phyloP scores from a whole-genome alignment of 2,329 filamentous ascomycete genomes.

The Exutisphaerella laricina region DNA sequence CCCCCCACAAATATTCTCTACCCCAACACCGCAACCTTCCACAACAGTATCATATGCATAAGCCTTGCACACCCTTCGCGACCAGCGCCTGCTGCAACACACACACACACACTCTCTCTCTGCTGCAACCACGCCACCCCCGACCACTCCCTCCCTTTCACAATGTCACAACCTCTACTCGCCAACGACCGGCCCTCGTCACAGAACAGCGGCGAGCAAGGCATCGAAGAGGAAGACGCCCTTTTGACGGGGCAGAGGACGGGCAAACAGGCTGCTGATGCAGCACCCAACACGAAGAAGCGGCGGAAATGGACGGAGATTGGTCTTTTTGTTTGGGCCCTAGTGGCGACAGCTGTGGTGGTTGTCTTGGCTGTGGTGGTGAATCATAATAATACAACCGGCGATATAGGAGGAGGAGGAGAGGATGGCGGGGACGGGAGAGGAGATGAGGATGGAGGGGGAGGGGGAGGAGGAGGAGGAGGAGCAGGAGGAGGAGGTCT shows the following conservation, averaged over 20 bases:
- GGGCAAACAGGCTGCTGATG: slow-evolving; percentile 22
- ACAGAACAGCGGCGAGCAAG: slow-evolving; percentile 48
- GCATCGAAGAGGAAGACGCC: slow-evolving; percentile 56
- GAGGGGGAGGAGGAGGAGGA: slow-evolving; percentile 11
- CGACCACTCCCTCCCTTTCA: too few species aligned
- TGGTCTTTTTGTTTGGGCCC: slow-evolving; percentile 73
- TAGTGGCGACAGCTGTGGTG: slow-evolving; percentile 71
- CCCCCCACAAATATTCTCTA: too few species aligned
- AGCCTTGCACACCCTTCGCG: too few species aligned
- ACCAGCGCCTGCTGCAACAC: too few species aligned
- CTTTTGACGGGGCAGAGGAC: slow-evolving; percentile 52
- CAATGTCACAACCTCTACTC: slow-evolving; percentile 50
- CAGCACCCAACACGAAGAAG: slow-evolving; percentile 37
- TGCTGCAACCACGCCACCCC: too few species aligned
- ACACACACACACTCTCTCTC: too few species aligned
- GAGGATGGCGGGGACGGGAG: neutral
- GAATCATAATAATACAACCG: slow-evolving; percentile 49
- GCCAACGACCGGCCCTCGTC: slow-evolving; percentile 48
- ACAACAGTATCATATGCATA: too few species aligned
- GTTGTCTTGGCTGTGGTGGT: slow-evolving; percentile 77
- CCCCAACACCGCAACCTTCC: too few species aligned
- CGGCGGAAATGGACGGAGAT: slow-evolving; percentile 61
- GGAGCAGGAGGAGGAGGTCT: slow-evolving; percentile 29
- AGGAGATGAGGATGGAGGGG: neutral
- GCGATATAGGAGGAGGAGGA: slow-evolving; percentile 5